These are phyloP conservation scores for Pseudognaphalium luteoalbum DNA, from an alignment of 129 eudicot species.

Conservation along the genomic window DNA sequence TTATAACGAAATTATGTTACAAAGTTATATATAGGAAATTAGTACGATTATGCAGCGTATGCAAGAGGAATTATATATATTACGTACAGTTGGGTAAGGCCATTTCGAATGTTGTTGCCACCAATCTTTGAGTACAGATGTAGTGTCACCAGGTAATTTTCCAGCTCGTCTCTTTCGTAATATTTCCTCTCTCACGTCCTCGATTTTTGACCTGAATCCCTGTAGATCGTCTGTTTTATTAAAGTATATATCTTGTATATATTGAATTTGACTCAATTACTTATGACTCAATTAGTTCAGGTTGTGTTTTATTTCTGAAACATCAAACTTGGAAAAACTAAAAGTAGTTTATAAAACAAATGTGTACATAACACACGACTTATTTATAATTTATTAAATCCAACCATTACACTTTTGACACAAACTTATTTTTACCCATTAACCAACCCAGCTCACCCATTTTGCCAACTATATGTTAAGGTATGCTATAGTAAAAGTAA, in stretches of 20 bases:
- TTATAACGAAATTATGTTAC: neutral
- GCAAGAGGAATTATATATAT: neutral
- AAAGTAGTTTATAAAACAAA: too few species aligned
- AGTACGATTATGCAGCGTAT: neutral
- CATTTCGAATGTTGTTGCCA: slow-evolving; percentile 98
- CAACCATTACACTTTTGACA: too few species aligned
- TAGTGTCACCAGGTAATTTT: slow-evolving; percentile 93
- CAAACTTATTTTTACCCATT: neutral
- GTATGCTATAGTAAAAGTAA: neutral
- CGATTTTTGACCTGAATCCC: slow-evolving; percentile 96
- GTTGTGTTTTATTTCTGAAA: too few species aligned
- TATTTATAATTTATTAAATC: too few species aligned
- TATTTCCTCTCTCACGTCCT: slow-evolving; percentile 96
- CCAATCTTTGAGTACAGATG: slow-evolving; percentile 91
- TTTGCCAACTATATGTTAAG: too few species aligned
- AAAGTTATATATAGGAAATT: neutral
- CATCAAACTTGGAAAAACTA: too few species aligned
- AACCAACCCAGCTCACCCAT: neutral
- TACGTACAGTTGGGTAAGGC: slow-evolving; percentile 96
- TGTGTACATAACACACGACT: too few species aligned
- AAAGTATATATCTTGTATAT: neutral
- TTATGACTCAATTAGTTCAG: too few species aligned
- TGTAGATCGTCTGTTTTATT: slow-evolving; percentile 15
- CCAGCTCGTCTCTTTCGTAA: slow-evolving; percentile 91
- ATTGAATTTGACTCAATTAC: too few species aligned